phyloP scores from a whole-genome alignment of 1,284 basidiomycete species.

The Blastosporella zonata region DNA sequence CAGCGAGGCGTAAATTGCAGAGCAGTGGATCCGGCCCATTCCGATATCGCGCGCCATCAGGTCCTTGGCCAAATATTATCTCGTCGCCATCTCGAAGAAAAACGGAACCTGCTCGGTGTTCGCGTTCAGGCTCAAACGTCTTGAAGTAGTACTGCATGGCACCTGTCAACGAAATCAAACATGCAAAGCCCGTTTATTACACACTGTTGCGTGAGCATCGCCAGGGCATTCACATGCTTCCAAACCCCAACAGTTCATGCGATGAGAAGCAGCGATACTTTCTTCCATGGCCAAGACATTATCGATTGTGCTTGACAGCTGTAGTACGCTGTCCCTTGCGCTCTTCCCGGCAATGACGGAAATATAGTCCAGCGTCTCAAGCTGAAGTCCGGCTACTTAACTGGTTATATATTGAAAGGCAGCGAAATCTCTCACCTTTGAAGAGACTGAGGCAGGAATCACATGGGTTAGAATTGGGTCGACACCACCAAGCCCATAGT shows the following conservation, averaged over 20 bases:
- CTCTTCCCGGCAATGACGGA: conserved; percentile 20
- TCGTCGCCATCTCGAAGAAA: conserved; percentile 20
- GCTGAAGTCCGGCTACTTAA: conserved; percentile 6
- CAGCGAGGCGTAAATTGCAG: conserved; percentile 22
- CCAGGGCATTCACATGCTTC: conserved; percentile 17
- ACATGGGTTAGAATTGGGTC: conserved; percentile 18
- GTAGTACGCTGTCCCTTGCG: conserved; percentile 14
- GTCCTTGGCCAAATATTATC: conserved; percentile 19
- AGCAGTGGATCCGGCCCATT: conserved; percentile 20
- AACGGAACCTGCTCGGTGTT: conserved; percentile 11
- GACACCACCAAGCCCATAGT: conserved; percentile 12
- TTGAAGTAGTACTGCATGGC: conserved; percentile 18
- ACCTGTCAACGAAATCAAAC: neutral
- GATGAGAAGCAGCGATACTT: conserved; percentile 15
- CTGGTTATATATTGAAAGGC: neutral
- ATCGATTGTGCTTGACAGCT: conserved; percentile 17
- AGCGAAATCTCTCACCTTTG: conserved; percentile 16
- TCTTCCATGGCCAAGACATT: conserved; percentile 21
- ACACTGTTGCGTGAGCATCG: conserved; percentile 13
- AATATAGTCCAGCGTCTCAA: conserved; percentile 21
- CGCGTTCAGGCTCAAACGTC: conserved; percentile 11
- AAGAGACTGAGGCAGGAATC: conserved; percentile 21
- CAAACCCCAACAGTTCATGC: conserved; percentile 22
- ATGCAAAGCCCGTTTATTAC: neutral
- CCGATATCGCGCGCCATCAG: conserved; percentile 11